Evolutionary conservation across 352 stramenopile species (phyloP), one percentile per base, ranked within the genome.

Genomic region (Pythium insidiosum): DNA sequence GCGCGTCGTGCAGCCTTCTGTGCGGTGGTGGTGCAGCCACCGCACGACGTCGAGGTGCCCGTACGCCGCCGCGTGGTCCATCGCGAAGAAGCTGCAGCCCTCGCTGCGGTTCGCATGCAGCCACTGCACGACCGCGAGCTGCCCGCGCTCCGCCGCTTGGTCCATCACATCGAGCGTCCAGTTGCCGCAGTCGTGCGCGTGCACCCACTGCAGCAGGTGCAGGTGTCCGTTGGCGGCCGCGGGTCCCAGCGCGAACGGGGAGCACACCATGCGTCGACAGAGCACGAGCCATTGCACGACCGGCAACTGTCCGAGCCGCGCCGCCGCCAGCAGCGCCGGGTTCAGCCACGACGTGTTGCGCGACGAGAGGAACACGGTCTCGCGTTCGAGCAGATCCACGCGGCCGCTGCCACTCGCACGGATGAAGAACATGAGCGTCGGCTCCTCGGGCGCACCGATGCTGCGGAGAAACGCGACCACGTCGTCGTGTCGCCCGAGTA

Each of bases 331-430:
- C 13, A 57, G 23, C n/a, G 42, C 49, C n/a, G n/a, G n/a, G 9
- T 23, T 37, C 12, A 24, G 26, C 9, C 48, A 40, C 4, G 42
- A 33, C 19, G 31, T 28, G 16, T 38, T 33, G 26, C 34, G 33
- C 10, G 28, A 12, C 2, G 38, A 18, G 48, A 48, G 35, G 5
- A 30, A 20, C 9, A 6, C 11, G 4, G 45, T 45, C 1, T 47
- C 33, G n/a, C n/a, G n/a, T 16, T 56, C 39, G 12, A 56, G 24
- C 15, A 56, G 31, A 15, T 56, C 48, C 5, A 56, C 12, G 20
- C 33, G 39, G 3, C 39, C 48, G 12, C 39, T 34, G 13, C 15
- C 19, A 2, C 31, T 21, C 3, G 48, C 40, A n/a, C n/a, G n/a
- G n/a, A n/a, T n/a, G n/a, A n/a, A n/a, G n/a, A n/a, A n/a, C 34